These are phyloP conservation scores for Botryosphaeria dothidea DNA, from an alignment of 2,329 filamentous ascomycete genomes.

Conservation along the genomic window DNA sequence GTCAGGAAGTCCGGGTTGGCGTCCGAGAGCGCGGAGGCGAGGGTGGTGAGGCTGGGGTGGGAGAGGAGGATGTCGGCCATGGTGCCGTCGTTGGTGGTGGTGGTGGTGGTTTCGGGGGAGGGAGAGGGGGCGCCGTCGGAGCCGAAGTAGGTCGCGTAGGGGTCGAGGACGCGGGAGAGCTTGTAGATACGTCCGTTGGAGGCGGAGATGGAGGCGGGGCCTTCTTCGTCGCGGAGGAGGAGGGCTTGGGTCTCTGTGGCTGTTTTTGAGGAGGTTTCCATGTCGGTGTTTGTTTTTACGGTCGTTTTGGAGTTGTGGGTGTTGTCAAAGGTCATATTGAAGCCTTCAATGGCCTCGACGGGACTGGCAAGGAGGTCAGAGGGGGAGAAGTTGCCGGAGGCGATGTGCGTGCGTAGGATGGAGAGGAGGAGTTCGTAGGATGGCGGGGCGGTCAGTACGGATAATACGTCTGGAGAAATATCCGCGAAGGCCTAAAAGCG, in stretches of 20 bases:
- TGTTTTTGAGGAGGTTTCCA: not conserved
- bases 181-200: constrained; percentile 4
- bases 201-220: not conserved
- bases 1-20: not conserved
- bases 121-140: not conserved
- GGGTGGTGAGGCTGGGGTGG: not conserved
- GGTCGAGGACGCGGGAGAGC: not conserved
- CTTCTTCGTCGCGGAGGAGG: not conserved
- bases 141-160: constrained; percentile 5
- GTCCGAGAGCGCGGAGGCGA: not conserved
- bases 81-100: not conserved
- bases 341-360: not conserved
- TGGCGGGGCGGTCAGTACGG: not conserved
- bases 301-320: not conserved
- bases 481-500: not conserved
- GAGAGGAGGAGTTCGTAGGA: constrained; percentile 3
- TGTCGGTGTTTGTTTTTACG: not conserved
- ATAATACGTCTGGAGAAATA: not conserved
- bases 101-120: not conserved
- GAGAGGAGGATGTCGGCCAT: not conserved
- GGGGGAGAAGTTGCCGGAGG: not conserved
- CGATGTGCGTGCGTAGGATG: constrained; percentile 6
- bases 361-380: not conserved
- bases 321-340: not conserved
- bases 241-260: not conserved